Percentiles rank a stretch among this genome's conserved stretches.
phyloP scores from a whole-genome alignment of 2,329 filamentous ascomycete species.

The Paraconiothyrium brasiliense region DNA sequence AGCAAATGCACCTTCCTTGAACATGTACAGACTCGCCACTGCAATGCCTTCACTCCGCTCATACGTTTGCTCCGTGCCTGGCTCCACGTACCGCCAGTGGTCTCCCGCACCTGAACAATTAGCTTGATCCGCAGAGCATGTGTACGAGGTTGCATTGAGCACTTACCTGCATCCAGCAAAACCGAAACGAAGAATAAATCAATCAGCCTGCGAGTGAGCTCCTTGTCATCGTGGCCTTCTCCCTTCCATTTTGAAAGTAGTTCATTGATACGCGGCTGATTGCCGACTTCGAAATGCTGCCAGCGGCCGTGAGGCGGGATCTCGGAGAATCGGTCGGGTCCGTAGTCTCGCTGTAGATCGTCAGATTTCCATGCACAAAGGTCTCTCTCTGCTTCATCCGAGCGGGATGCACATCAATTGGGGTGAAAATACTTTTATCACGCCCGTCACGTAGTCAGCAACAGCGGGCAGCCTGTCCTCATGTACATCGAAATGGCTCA shows the following conservation, averaged over 20 bases:
- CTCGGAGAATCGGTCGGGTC: slow-evolving; percentile 61
- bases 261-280: slow-evolving; percentile 74
- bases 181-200: slow-evolving; percentile 84
- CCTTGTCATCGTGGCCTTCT: slow-evolving; percentile 67
- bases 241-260: slow-evolving; percentile 70
- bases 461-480: slow-evolving; percentile 80
- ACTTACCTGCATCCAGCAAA: slow-evolving; percentile 84
- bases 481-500: slow-evolving; percentile 87
- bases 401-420: neutral
- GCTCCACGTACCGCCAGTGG: slow-evolving; percentile 88
- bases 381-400: neutral
- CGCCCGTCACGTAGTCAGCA: slow-evolving; percentile 81
- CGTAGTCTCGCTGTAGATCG: slow-evolving; percentile 68
- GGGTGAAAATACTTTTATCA: slow-evolving; percentile 74
- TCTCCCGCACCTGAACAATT: slow-evolving; percentile 68
- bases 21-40: slow-evolving; percentile 83
- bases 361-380: neutral
- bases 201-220: slow-evolving; percentile 76
- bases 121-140: neutral
- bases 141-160: slow-evolving; percentile 43
- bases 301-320: slow-evolving; percentile 79
- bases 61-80: slow-evolving; percentile 81
- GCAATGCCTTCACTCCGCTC: slow-evolving; percentile 87
- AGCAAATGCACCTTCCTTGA: slow-evolving; percentile 83
- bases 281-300: slow-evolving; percentile 82